Evolutionary conservation across 306 rosid genomes (phyloP), one percentile per base, ranked within the genome.

Genomic region (Carpinus viminea): DNA sequence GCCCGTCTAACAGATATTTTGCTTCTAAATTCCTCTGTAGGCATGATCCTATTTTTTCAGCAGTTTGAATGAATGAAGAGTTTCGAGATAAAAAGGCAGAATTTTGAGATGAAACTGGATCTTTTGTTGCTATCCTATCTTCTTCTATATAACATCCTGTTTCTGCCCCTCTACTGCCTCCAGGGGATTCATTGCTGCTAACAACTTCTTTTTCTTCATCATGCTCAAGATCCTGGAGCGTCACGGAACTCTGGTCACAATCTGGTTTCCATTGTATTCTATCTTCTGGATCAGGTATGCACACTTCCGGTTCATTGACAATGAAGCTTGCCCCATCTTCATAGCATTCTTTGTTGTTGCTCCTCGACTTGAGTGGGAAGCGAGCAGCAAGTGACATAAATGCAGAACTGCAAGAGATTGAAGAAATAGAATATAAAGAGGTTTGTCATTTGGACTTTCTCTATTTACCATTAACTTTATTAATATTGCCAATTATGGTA

Each of bases 301-400:
- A 77, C 50, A 69, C 86, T 74, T 84, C 88, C 56, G 90, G 88
- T 61, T 89, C 85, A 50, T 79, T 78, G 50, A 77, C 78, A 20
- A 70, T 78, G 9, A 56, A 12, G 46, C 74, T 77, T 1, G 55
- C 73, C 48, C 41, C 65, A 46, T 86, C 78, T 82, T 74, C 86
- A 72, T 64, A 34, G 43, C 80, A 74, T 76, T 75, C 77, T 56
- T 70, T 74, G 57, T 81, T 72, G 5, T 50, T 77, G 78, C 85
- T 81, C 77, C 75, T 80, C 36, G 87, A 69, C 51, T 82, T 87
- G 61, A 79, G 76, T 36, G 98, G 96, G 80, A 80, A 96, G 65
- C 78, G 98, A 72, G 99, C 94, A 78, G 96, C 99, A 34, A 96
- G 91, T 21, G 99, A 84, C 98, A 96, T 91, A 81, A 83, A 96